Conservation (phyloP, 2,329 filamentous ascomycete species). For the Hymenoscyphus infarciens region DNA sequence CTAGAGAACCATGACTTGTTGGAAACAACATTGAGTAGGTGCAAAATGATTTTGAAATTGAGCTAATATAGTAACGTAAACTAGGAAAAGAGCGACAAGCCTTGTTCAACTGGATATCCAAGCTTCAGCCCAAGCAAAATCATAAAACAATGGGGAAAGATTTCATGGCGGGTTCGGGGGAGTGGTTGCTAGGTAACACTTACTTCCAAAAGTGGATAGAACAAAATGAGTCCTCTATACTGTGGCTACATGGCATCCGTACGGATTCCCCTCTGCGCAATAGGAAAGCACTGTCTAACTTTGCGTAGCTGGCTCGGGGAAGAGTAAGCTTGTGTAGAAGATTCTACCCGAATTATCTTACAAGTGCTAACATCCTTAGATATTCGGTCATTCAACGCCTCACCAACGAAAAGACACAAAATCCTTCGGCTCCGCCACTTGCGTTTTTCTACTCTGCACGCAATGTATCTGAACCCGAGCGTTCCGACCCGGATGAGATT, state of each 20-base stretch:
- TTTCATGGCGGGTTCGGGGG: conserved; percentile 22
- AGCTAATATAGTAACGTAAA: not conserved
- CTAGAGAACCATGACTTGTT: not conserved
- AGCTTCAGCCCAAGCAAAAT: conserved; percentile 5
- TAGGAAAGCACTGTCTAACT: not conserved
- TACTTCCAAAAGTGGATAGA: conserved; percentile 32
- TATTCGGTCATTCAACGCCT: conserved; percentile 11
- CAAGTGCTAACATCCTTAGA: not conserved
- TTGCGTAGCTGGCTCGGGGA: conserved; percentile 30
- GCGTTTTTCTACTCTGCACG: conserved; percentile 34
- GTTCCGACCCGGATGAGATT: conserved; percentile 24
- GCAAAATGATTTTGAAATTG: not conserved
- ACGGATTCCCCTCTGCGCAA: too few species aligned
- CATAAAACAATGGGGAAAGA: conserved; percentile 16
- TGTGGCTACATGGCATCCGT: conserved; percentile 37
- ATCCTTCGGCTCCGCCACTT: not conserved
- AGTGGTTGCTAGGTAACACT: conserved; percentile 25
- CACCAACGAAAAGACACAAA: not conserved
- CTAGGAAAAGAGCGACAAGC: not conserved
- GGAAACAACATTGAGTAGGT: not conserved
- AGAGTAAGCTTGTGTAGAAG: conserved; percentile 32
- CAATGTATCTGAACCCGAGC: conserved; percentile 25
- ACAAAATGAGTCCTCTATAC: conserved; percentile 33
- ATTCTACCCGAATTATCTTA: not conserved
- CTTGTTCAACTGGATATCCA: conserved; percentile 16